Evolutionary conservation across 2,329 filamentous ascomycete species (phyloP).

Genomic region (Alternaria ventricosa): DNA sequence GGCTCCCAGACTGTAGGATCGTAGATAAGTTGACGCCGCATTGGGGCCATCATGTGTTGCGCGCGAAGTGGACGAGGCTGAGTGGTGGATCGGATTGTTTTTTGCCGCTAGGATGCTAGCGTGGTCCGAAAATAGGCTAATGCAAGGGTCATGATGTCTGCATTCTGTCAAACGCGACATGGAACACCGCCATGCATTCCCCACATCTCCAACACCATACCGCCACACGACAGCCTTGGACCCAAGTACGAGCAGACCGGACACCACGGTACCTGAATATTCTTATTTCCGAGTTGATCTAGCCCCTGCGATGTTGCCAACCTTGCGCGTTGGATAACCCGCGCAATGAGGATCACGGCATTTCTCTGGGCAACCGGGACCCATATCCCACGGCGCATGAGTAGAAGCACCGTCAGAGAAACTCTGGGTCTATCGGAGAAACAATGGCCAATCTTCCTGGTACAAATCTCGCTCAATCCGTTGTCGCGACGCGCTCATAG

Average conservation of each 20-base stretch:
- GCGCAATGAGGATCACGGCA: conserved; percentile 7
- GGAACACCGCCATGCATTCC: not conserved
- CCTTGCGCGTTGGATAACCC: not conserved
- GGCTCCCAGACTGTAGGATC: not conserved
- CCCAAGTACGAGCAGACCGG: not conserved
- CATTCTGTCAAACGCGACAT: not conserved
- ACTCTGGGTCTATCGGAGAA: conserved; percentile 2
- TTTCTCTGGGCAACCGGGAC: not conserved
- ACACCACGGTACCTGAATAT: not conserved
- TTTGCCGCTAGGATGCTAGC: not conserved
- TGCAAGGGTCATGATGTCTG: not conserved
- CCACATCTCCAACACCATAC: not conserved
- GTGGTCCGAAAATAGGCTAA: not conserved
- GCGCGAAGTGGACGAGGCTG: not conserved
- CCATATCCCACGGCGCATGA: not conserved
- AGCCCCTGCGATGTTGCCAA: not conserved
- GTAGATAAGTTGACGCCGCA: not conserved
- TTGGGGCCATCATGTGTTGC: not conserved
- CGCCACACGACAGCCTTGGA: not conserved
- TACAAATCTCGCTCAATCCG: not conserved
- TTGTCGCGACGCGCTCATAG: not conserved
- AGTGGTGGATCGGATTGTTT: not conserved
- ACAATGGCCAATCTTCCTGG: conserved; percentile 9
- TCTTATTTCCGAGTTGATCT: not conserved
- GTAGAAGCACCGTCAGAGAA: not conserved